Base-by-base conservation (phyloP, 192 early-diverging fungal genomes). In the Coemansia sp. region DNA sequence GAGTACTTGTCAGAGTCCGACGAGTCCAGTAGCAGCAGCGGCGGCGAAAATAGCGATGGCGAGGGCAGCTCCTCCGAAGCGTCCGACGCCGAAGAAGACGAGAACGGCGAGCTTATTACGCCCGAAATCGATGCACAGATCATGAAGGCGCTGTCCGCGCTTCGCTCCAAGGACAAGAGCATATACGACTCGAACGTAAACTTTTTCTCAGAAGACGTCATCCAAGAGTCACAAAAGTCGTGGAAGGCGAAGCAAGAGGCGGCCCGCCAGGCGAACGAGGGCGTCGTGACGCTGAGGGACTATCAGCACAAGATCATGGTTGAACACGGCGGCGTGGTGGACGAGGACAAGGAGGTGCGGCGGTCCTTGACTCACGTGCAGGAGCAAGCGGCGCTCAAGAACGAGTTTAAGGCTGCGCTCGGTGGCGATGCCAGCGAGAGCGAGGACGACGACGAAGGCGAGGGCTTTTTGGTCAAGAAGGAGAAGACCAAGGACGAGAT, bases 111-210 rank as follows among this genome's bases (percentile, higher is more conserved):
- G 61, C 84, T 98, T 22, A 82, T 95, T 9, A 96, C 96, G 6
- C 93, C 95, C 6, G 93, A 91, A 31, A 72, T 98, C 9, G 96
- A 99, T 63, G 91, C 89, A 7, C 93, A 97, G 76, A 98, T 99
- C 60, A 87, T 99, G 87, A 91, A 91, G 60, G 96, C 97, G 1
- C 93, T 98, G 63, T 87, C 87, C 0, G 80, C 91, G 27, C 92
- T 99, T 53, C 86, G 89, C 3, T 74, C 84, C 15, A 89, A 91
- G 43, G 89, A 94, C 60, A 88, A 89, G 31, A 84, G 87, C 68
- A 90, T 99, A 0, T 99, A 99, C 73, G 88, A 97, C 59, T 73
- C 86, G 2, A 83, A 78, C 0, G 79, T 83, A 7, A 85, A 85
- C 45, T 96, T 99, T 79, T 99, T 97, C 72, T 86, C 79, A 20